Evolutionary conservation across 306 rosid species (phyloP).

Genomic region (Vicia faba): DNA sequence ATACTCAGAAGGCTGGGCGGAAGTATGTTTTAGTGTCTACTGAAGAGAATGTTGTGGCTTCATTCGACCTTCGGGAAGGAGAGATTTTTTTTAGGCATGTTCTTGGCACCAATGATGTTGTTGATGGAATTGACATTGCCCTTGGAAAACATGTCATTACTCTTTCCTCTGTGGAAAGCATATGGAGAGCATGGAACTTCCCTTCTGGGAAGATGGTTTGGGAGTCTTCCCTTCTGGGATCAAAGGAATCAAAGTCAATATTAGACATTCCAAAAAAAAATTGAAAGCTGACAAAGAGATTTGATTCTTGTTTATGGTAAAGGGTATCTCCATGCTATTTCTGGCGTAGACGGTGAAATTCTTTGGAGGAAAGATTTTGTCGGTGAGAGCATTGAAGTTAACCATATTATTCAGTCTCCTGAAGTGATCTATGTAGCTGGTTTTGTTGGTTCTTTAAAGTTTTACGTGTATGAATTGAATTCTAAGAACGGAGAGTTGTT

Average conservation of each 20-base stretch:
- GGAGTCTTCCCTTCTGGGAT: conserved; percentile 76
- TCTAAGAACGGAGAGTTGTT: conserved; percentile 76
- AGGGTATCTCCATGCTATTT: conserved; percentile 79
- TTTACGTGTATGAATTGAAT: conserved; percentile 60
- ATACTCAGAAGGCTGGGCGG: conserved; percentile 81
- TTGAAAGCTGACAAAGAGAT: conserved; percentile 75
- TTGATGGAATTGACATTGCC: conserved; percentile 78
- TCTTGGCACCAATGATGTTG: conserved; percentile 69
- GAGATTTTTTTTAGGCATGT: conserved; percentile 96
- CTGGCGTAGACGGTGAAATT: conserved; percentile 75
- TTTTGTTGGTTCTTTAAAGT: conserved; percentile 63
- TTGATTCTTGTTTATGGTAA: conserved; percentile 71
- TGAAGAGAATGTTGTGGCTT: conserved; percentile 93
- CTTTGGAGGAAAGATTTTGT: conserved; percentile 79
- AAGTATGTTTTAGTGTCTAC: conserved; percentile 95
- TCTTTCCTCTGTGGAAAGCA: conserved; percentile 80
- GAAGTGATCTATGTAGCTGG: conserved; percentile 67
- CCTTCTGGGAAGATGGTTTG: conserved; percentile 99
- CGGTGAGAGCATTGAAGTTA: conserved; percentile 71
- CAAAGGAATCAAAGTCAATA: conserved; percentile 66
- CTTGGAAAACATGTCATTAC: conserved; percentile 92
- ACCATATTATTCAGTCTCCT: conserved; percentile 66
- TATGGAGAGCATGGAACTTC: conserved; percentile 95
- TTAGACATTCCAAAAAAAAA: conserved; percentile 65
- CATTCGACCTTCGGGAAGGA: conserved; percentile 97